Base-by-base conservation (phyloP, 805 yeast genomes). In the Yarrowia hollandica region DNA sequence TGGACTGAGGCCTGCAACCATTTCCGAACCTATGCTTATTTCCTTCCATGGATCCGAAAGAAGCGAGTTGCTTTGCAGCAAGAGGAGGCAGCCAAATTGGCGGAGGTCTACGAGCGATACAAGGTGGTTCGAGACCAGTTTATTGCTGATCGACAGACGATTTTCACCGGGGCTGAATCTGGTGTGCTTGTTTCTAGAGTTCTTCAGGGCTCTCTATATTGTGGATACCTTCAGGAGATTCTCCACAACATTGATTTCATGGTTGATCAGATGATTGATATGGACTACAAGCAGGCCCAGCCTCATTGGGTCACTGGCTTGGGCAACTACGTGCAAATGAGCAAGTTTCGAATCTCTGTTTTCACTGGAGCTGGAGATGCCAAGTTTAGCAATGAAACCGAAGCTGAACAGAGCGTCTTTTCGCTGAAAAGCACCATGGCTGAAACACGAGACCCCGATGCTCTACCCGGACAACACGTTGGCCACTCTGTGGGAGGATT, bases 231-330 rank as follows among this genome's bases (percentile, higher is more conserved):
- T 8, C 55, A 48, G 39, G 55, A 48, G 31, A 48, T 48, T 22
- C 38, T 48, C 6, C 55, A 33, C 15, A 48, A 48, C 22, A 12
- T 48, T 11, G 39, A 48, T 39, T 48, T 48, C 7, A 31, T 48
- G 39, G 55, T 33, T 11, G 55, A 48, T 4, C 39, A 48, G 39
- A 48, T 48, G 55, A 48, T 48, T n/a, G 39, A 33, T 10, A 21
- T 48, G 38, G 55, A 48, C 25, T 18, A 21, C 30, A 48, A 48
- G 30, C 55, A 15, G 28, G 39, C 55, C 23, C 30, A 5, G 21
- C 55, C 55, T 11, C 65, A 74, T 4, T 68, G 68, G 30, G 69
- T 68, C 7, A 66, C 70, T 5, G 74, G 52, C 8, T 35, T 44
- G 9, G 52, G 52, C 14, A 14, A 28, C n/a, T 44, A 28, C 16